These are phyloP conservation scores for Cryphonectria carpinicola DNA, from an alignment of 2,329 filamentous ascomycete genomes.

Conservation along the genomic window DNA sequence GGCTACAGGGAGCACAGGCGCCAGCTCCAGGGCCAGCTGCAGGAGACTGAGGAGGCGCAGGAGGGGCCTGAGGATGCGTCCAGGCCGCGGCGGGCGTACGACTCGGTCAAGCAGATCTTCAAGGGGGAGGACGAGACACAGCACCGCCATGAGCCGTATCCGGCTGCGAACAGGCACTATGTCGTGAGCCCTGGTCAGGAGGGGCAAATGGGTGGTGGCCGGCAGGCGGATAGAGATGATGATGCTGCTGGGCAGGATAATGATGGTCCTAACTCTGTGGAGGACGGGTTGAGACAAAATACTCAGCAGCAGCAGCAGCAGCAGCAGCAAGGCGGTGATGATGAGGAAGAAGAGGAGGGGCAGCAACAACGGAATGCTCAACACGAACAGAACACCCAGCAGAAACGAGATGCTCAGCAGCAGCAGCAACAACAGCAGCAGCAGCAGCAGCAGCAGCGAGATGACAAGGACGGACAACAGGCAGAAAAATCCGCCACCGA, in stretches of 20 bases:
- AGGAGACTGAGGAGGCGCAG: conserved; percentile 35
- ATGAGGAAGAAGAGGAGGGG: conserved; percentile 22
- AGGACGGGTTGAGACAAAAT: conserved; percentile 27
- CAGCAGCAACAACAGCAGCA: conserved; percentile 14
- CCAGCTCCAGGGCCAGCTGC: conserved; percentile 46
- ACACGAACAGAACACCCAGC: background rate
- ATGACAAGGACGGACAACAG: conserved; percentile 30
- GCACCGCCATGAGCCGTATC: conserved; percentile 41
- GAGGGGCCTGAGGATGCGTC: conserved; percentile 41
- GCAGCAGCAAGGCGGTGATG: conserved; percentile 11
- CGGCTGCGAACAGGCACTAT: conserved; percentile 41
- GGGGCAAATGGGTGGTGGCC: background rate
- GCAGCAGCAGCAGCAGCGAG: conserved; percentile 23
- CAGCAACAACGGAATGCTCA: conserved; percentile 17
- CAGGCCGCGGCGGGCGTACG: conserved; percentile 40
- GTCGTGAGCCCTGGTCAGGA: conserved; percentile 15
- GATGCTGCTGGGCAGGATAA: background rate
- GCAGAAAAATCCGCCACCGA: conserved; percentile 41
- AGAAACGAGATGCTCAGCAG: conserved; percentile 22
- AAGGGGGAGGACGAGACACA: conserved; percentile 38
- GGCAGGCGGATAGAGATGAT: background rate
- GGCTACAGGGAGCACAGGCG: conserved; percentile 52
- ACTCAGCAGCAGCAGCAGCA: conserved; percentile 18
- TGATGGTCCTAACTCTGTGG: conserved; percentile 8
- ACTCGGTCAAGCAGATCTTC: conserved; percentile 43